Evolutionary conservation across 2,329 filamentous ascomycete species (phyloP), one percentile per base, ranked within the genome.

Genomic region (Stemphylium beticola): DNA sequence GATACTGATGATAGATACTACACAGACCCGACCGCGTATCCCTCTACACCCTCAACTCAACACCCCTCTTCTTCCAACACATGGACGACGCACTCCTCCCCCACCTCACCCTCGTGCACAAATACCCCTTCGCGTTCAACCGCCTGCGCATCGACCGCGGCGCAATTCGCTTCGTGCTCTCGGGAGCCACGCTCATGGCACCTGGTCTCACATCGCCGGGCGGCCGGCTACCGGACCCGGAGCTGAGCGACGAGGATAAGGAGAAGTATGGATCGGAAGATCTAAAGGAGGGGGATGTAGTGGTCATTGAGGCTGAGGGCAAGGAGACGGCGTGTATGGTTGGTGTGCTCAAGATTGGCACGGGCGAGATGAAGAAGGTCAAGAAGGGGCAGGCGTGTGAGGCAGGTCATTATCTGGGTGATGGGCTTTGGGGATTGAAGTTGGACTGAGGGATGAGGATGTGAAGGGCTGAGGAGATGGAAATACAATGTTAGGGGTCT

Each of bases 331-430:
- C 92, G 5, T 97, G 93, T 76, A 85, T 96, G 51, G 89, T 99
- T 0, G 95, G 95, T 0, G 81, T 90, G 60, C 74, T 99, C 73
- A 92, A 91, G 68, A 86, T 89, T 70, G 89, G 92, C 3, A 97
- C 95, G 0, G 87, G 88, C 76, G 92, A 97, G 77, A 93, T 96
- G 74, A 96, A 95, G 84, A 88, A 87, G 63, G 93, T 93, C 79
- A 92, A 92, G 63, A 98, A 98, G 80, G 95, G 95, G 0, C 90
- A 93, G 5, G 95, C 93, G 14, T 91, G 98, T 64, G 93, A 98
- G 80, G 89, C 92, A 57, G 91, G 91, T 29, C 95, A 99, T 83
- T 98, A 89, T 79, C 75, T 98, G 49, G 95, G 95, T 0, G 95
- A 99, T 81, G 95, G 93, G 15, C 79, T 99, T 66, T 99, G 95